Evolutionary conservation across 768 basidiomycete species (phyloP).

Genomic region (Suillus bovinus): DNA sequence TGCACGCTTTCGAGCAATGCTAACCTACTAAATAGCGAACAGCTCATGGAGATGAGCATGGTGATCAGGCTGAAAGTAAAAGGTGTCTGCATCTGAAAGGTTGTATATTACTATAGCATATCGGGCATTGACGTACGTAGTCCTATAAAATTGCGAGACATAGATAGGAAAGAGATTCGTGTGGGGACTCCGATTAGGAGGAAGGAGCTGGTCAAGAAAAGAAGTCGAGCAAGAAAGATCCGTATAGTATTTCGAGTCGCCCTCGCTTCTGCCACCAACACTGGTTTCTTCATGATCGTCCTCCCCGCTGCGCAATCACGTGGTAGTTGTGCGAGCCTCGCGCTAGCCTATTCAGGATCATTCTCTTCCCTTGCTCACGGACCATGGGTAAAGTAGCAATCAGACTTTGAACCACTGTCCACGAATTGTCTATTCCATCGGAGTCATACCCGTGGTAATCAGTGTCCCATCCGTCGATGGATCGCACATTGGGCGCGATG

Average conservation of each 20-base stretch:
- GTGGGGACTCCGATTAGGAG: not conserved
- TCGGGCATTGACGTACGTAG: not conserved
- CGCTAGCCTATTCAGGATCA: not conserved
- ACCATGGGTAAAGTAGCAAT: constrained; percentile 23
- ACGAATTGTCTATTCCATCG: constrained; percentile 12
- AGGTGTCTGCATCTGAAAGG: too few relatives aligned
- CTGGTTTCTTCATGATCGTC: too few relatives aligned
- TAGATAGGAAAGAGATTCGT: not conserved
- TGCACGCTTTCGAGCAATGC: too few relatives aligned
- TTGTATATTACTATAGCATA: too few relatives aligned
- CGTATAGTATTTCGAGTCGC: too few relatives aligned
- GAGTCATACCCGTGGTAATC: too few relatives aligned
- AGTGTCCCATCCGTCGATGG: too few relatives aligned
- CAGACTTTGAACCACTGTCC: constrained; percentile 21
- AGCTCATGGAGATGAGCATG: too few relatives aligned
- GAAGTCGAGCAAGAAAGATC: not conserved
- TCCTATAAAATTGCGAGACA: not conserved
- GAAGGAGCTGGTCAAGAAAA: too few relatives aligned
- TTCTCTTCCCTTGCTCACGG: not conserved
- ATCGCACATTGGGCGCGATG: constrained; percentile 28
- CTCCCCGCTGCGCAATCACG: not conserved
- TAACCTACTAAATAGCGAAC: too few relatives aligned
- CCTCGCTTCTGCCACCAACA: not conserved
- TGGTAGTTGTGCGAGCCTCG: not conserved
- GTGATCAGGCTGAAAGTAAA: too few relatives aligned